Evolutionary conservation across 805 yeast species (phyloP), one percentile per base, ranked within the genome.

Genomic region (Wickerhamiella occidentalis): DNA sequence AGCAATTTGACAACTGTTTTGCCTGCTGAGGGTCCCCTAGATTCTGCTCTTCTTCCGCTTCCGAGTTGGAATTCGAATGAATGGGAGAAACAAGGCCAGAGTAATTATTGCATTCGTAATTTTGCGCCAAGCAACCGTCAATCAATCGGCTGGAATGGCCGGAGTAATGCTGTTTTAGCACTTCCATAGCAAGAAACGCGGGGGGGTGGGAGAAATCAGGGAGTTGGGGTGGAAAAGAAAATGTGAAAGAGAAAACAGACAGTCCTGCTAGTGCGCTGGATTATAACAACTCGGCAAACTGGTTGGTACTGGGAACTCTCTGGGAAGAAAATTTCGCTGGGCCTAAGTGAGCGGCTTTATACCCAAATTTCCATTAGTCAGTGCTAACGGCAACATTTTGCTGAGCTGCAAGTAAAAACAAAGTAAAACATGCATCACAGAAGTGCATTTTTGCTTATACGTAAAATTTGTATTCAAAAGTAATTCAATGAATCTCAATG

Each of bases 1-100:
- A 6, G 26, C 33, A 29, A 6, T 13, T 13, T 3, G 33, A 29
- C n/a, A 9, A 13, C 13, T 5, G 33, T 11, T 13, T 13, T 3
- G 21, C 13, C 12, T 15, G 21, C 33, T n/a, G 18, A 19, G 21
- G 19, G 33, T 15, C 11, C 21, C 12, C 21, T n/a, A 5, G 38
- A 19, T 8, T 33, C 19, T 15, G 17, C 29, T 45, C 48, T n/a
- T 45, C 43, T 37, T 45, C 48, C 23, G 43, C 23, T 17, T 45
- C 48, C 28, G 43, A 37, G 30, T 18, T 28, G 17, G 23, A 19
- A 12, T 26, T 29, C 9, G 48, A 45, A 13, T 19, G 28, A 25
- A 45, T 33, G 29, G 48, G 48, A n/a, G 48, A 45, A 2, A 26
- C 48, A 15, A 45, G 48, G 9, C 48, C 48, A 8, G 40, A 17